Evolutionary conservation across 805 yeast genomes (phyloP).

Genomic region (Kodamaea laetipori): DNA sequence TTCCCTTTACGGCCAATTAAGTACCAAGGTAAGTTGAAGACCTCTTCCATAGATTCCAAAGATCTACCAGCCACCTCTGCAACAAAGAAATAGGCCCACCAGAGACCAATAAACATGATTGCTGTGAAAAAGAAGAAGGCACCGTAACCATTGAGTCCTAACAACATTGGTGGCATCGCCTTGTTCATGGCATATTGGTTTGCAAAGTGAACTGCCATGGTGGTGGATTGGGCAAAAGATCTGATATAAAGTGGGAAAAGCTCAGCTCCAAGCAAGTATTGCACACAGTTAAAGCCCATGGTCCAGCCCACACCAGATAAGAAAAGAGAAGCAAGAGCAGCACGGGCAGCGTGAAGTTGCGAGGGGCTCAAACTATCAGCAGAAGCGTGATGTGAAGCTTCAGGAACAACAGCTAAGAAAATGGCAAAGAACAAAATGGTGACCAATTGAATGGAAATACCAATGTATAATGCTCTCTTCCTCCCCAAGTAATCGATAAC

Average conservation of each 20-base stretch:
- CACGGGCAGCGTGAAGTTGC: conserved; percentile 21
- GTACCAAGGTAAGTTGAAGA: conserved; percentile 30
- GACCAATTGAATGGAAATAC: conserved; percentile 46
- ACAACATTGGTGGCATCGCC: conserved; percentile 26
- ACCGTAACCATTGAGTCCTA: conserved; percentile 22
- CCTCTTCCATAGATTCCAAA: conserved; percentile 28
- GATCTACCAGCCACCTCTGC: conserved; percentile 29
- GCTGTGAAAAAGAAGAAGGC: conserved; percentile 26
- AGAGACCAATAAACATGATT: conserved; percentile 18
- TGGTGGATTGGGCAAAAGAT: conserved; percentile 24
- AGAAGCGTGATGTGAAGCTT: conserved; percentile 14
- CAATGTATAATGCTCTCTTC: conserved; percentile 45
- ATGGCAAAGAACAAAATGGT: conserved; percentile 49
- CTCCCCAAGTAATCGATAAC: conserved; percentile 56
- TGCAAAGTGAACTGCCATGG: conserved; percentile 28
- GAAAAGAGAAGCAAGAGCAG: conserved; percentile 26
- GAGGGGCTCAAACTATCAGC: conserved; percentile 16
- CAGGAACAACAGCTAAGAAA: conserved; percentile 47
- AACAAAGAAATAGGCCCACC: conserved; percentile 28
- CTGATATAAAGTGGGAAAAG: conserved; percentile 27
- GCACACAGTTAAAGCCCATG: conserved; percentile 26
- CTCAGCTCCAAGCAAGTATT: conserved; percentile 26
- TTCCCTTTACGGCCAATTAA: conserved; percentile 26
- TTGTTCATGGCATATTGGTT: conserved; percentile 29
- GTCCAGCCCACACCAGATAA: conserved; percentile 27